These are phyloP conservation scores for Verticillium klebahnii DNA, from an alignment of 2,329 filamentous ascomycete species.

Conservation along the genomic window DNA sequence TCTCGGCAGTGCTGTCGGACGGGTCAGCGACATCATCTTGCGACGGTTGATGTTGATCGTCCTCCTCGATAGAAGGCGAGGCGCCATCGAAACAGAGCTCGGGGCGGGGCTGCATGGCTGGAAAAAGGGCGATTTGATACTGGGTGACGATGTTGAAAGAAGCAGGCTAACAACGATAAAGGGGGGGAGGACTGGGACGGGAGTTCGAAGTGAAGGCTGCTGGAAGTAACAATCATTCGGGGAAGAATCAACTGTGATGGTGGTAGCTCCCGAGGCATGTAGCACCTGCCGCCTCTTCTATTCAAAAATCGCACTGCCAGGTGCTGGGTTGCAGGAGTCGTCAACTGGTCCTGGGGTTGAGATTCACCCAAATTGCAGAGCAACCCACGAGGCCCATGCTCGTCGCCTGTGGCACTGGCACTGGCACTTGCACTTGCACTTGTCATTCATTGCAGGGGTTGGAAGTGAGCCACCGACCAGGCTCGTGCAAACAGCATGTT, in stretches of 20 bases:
- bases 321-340: neutral
- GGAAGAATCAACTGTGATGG: neutral
- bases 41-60: neutral
- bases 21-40: neutral
- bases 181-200: neutral
- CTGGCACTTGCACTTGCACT: neutral
- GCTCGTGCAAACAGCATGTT: neutral
- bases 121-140: neutral
- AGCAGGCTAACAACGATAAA: neutral
- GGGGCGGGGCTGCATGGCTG: constrained; percentile 4
- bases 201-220: neutral
- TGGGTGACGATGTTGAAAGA: neutral
- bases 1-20: constrained; percentile 72
- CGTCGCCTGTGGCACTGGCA: neutral
- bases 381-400: neutral
- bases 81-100: constrained; percentile 12
- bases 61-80: neutral
- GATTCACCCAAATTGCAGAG: neutral
- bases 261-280: neutral
- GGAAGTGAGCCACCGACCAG: neutral
- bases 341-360: neutral
- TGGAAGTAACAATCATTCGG: neutral
- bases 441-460: neutral
- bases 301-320: neutral
- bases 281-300: neutral